phyloP scores from a whole-genome alignment of 202 grass and related monocot genomes.

The Carex sylvatica region DNA sequence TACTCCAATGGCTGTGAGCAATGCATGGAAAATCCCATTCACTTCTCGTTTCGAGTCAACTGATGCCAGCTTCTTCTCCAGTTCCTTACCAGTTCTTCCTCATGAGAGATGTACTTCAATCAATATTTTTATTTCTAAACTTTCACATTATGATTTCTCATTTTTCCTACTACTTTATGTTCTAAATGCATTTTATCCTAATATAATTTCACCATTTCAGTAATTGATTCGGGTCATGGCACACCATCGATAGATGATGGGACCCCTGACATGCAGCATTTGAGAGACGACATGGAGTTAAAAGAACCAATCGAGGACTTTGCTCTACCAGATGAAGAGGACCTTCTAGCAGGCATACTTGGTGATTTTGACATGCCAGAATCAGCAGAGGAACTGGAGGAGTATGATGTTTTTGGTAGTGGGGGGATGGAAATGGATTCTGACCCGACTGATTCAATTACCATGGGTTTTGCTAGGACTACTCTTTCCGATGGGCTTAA shows the following conservation, averaged over 20 bases:
- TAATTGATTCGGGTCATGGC: slow-evolving; percentile 39
- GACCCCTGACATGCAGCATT: slow-evolving; percentile 27
- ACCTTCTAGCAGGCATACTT: slow-evolving; percentile 63
- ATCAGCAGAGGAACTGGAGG: slow-evolving; percentile 56
- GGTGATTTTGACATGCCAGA: slow-evolving; percentile 52
- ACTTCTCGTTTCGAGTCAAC: slow-evolving; percentile 21
- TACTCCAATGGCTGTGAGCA: slow-evolving; percentile 13
- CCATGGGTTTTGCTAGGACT: slow-evolving; percentile 43
- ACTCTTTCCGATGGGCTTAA: slow-evolving; percentile 55
- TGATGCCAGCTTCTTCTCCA: slow-evolving; percentile 78
- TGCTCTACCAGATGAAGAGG: slow-evolving; percentile 81
- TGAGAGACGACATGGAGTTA: slow-evolving; percentile 41
- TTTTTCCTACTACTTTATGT: background rate
- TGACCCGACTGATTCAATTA: slow-evolving; percentile 69
- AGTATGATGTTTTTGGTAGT: slow-evolving; percentile 83
- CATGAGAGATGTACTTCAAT: slow-evolving; percentile 61
- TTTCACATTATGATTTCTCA: background rate
- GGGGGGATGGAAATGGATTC: slow-evolving; percentile 90
- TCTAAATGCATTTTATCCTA: slow-evolving; percentile 38
- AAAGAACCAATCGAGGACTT: slow-evolving; percentile 60
- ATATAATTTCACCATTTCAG: slow-evolving; percentile 9
- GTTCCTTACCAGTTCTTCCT: slow-evolving; percentile 68
- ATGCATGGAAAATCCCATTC: slow-evolving; percentile 26
- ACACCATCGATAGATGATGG: slow-evolving; percentile 45
- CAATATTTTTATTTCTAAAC: background rate